phyloP scores from a whole-genome alignment of 176 grass and related monocot genomes.

The Typha latifolia region DNA sequence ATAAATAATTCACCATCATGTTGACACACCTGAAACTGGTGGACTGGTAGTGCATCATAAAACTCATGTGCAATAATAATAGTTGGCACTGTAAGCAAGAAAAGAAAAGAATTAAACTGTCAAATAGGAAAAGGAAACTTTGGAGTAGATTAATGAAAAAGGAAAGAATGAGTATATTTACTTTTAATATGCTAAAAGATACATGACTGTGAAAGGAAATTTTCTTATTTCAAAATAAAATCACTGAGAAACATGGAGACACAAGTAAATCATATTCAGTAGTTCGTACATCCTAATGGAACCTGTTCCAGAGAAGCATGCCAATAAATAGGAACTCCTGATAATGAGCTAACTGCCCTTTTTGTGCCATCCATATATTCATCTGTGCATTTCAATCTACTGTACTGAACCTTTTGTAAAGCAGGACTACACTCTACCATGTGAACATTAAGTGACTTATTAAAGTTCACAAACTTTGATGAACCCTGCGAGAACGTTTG shows the following conservation, averaged over 20 bases:
- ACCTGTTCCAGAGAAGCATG: constrained; percentile 80
- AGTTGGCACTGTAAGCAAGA: constrained; percentile 49
- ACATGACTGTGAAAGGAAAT: not conserved
- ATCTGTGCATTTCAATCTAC: constrained; percentile 63
- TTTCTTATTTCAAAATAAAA: not conserved
- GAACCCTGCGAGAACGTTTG: constrained; percentile 47
- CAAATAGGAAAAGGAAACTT: not conserved
- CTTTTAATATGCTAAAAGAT: not conserved
- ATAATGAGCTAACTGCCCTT: constrained; percentile 58
- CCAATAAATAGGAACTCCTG: constrained; percentile 54
- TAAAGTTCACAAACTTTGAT: constrained; percentile 68
- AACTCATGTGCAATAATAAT: constrained; percentile 96
- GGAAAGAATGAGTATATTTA: not conserved
- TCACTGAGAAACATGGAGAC: constrained; percentile 6
- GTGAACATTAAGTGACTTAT: constrained; percentile 69
- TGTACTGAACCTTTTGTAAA: constrained; percentile 71
- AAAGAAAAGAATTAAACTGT: constrained; percentile 3
- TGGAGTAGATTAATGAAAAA: not conserved
- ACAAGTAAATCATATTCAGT: constrained; percentile 10
- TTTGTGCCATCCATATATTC: constrained; percentile 32
- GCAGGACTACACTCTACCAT: constrained; percentile 84
- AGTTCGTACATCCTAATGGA: constrained; percentile 81
- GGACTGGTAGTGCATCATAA: constrained; percentile 80
- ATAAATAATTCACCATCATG: not conserved
- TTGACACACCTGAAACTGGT: constrained; percentile 83